These are phyloP conservation scores for Aspergillus amoenus DNA, from an alignment of 2,329 filamentous ascomycete genomes.

Conservation along the genomic window DNA sequence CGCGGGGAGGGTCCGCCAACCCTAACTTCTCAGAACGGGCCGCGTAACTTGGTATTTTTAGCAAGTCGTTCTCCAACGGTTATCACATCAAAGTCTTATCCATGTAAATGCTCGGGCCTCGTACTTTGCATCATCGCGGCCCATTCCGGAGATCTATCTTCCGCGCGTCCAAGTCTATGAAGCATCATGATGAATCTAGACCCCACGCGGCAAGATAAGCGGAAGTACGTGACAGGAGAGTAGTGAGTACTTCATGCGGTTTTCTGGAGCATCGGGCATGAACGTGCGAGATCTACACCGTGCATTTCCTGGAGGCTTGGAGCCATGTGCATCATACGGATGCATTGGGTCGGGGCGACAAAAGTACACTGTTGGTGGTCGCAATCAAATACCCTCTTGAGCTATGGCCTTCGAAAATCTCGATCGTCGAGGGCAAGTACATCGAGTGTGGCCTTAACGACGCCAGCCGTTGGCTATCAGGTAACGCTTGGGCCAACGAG, in stretches of 20 bases:
- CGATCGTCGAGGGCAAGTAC: not conserved
- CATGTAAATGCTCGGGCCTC: not conserved
- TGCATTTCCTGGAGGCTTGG: not conserved
- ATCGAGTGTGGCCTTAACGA: not conserved
- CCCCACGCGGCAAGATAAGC: not conserved
- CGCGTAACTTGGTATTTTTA: not conserved
- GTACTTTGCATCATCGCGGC: not conserved
- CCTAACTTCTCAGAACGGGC: not conserved
- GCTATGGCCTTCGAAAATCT: not conserved
- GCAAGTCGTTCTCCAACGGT: not conserved
- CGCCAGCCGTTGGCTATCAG: conserved; percentile 4
- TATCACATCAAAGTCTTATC: not conserved
- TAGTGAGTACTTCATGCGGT: not conserved
- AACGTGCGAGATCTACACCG: not conserved
- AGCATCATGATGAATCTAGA: not conserved
- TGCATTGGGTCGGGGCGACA: not conserved
- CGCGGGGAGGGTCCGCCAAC: not conserved
- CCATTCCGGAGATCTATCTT: not conserved
- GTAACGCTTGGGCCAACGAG: conserved; percentile 21
- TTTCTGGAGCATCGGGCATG: not conserved
- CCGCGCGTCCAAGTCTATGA: not conserved
- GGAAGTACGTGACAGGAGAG: not conserved
- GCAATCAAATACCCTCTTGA: not conserved
- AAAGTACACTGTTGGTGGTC: conserved; percentile 3
- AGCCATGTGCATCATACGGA: not conserved